phyloP scores from a whole-genome alignment of 75 land plant genomes.

The Picea sitchensis region DNA sequence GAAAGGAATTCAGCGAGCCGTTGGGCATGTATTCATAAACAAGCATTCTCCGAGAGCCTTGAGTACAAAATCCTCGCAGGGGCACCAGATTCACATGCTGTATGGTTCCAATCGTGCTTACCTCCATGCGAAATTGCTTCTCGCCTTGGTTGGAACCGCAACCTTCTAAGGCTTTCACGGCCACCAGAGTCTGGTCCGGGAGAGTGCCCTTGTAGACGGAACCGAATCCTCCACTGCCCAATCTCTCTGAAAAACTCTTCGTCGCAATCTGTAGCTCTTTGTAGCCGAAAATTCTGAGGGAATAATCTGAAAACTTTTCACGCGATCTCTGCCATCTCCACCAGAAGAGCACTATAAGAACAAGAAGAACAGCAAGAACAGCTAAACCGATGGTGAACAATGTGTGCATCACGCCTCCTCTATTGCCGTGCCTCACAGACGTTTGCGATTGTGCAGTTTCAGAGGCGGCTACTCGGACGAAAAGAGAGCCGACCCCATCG shows the following conservation, averaged over 20 bases:
- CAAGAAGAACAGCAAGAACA: background rate
- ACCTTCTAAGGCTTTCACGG: constrained; percentile 29
- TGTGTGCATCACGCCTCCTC: background rate
- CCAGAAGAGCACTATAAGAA: background rate
- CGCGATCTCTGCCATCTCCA: background rate
- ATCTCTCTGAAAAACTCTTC: constrained; percentile 16
- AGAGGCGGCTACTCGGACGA: background rate
- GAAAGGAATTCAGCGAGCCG: constrained; percentile 25
- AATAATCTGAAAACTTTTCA: background rate
- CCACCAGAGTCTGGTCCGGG: constrained; percentile 27
- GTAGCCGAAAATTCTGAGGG: constrained; percentile 14
- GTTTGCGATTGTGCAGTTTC: background rate
- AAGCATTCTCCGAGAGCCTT: constrained; percentile 46
- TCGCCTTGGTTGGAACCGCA: constrained; percentile 10
- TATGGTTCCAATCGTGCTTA: constrained; percentile 25
- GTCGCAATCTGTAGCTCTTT: constrained; percentile 29
- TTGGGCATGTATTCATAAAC: constrained; percentile 44
- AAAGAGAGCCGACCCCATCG: background rate
- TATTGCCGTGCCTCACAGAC: background rate
- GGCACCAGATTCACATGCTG: constrained; percentile 32
- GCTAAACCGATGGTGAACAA: background rate
- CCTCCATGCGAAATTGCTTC: constrained; percentile 27
- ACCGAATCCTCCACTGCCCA: constrained; percentile 37
- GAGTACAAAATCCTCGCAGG: constrained; percentile 52
- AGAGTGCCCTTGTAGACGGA: constrained; percentile 31